These are phyloP conservation scores for Exophiala spinifera DNA, from an alignment of 2,329 filamentous ascomycete species.

Conservation along the genomic window DNA sequence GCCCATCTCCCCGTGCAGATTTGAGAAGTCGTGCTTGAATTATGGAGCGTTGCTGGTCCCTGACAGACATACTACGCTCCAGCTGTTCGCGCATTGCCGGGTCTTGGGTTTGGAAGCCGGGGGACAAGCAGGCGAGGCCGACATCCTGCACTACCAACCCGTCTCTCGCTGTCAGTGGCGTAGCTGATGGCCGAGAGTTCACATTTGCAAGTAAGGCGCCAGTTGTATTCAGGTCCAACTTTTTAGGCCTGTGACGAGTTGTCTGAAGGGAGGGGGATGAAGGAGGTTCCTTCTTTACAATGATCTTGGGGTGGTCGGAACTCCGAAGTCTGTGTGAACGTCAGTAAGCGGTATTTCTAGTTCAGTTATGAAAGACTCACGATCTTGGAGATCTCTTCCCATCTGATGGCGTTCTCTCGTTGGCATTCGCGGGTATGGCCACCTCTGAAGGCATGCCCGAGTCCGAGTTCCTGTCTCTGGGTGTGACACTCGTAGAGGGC, in stretches of 20 bases:
- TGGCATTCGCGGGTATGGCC: slow-evolving; percentile 6
- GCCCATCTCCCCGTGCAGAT: slow-evolving; percentile 73
- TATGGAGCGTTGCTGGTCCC: slow-evolving; percentile 90
- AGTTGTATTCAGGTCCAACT: slow-evolving; percentile 67
- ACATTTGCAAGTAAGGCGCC: slow-evolving; percentile 42
- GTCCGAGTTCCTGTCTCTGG: slow-evolving; percentile 21
- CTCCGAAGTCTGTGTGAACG: slow-evolving; percentile 36
- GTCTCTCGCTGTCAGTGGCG: slow-evolving; percentile 71
- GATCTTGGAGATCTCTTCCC: slow-evolving; percentile 54
- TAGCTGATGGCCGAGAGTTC: slow-evolving; percentile 59
- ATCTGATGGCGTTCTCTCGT: slow-evolving; percentile 37
- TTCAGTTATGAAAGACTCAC: slow-evolving; percentile 39
- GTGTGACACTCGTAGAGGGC: slow-evolving; percentile 35
- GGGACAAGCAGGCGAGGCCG: slow-evolving; percentile 88
- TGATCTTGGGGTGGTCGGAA: slow-evolving; percentile 68
- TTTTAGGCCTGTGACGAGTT: slow-evolving; percentile 70
- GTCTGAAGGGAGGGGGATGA: slow-evolving; percentile 73
- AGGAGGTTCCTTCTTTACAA: slow-evolving; percentile 92
- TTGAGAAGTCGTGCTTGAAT: slow-evolving; percentile 90
- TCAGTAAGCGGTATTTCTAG: slow-evolving; percentile 27
- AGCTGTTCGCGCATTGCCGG: slow-evolving; percentile 95
- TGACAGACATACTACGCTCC: slow-evolving; percentile 86
- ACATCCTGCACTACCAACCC: slow-evolving; percentile 82
- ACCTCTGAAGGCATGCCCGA: slow-evolving; percentile 10
- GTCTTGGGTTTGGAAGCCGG: slow-evolving; percentile 93